These are phyloP conservation scores for Coemansia sp. DNA, from an alignment of 192 early-diverging fungal genomes.

Conservation along the genomic window DNA sequence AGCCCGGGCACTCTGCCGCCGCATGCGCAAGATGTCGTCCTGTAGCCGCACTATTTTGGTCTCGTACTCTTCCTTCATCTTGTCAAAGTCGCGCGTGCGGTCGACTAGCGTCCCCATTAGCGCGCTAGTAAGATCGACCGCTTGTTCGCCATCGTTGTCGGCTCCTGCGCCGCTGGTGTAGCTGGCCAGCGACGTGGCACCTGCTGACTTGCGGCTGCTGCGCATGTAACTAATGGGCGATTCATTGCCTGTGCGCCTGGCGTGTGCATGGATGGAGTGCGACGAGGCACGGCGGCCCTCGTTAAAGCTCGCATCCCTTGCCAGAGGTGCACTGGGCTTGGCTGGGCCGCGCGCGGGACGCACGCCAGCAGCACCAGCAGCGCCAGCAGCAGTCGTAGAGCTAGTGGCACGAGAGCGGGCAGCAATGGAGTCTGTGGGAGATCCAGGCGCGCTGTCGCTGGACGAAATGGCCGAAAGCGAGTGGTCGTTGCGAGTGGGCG, in stretches of 20 bases:
- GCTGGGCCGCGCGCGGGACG: conserved; percentile 17
- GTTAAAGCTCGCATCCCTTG: background rate
- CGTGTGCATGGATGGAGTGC: conserved; percentile 20
- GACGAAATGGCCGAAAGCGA: conserved; percentile 6
- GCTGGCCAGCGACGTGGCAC: conserved; percentile 3
- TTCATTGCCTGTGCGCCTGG: conserved; percentile 23
- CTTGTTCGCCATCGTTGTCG: background rate
- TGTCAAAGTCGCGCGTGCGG: conserved; percentile 23
- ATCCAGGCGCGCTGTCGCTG: conserved; percentile 24
- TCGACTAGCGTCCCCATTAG: conserved; percentile 31
- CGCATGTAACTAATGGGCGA: conserved; percentile 22
- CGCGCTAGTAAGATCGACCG: conserved; percentile 13
- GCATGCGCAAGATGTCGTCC: conserved; percentile 19
- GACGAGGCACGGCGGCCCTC: conserved; percentile 26
- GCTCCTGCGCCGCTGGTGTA: background rate
- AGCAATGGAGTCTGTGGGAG: conserved; percentile 41
- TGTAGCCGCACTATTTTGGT: conserved; percentile 20
- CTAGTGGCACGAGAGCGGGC: conserved; percentile 6
- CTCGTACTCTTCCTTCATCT: conserved; percentile 22
- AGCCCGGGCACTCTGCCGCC: conserved; percentile 8
- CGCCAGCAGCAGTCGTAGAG: background rate
- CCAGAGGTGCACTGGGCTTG: conserved; percentile 9
- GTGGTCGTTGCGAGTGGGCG: conserved; percentile 18
- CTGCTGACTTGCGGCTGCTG: background rate
- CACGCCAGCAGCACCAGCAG: background rate